Conservation (phyloP, 495 filamentous ascomycete species). For the Rusavskia elegans region DNA sequence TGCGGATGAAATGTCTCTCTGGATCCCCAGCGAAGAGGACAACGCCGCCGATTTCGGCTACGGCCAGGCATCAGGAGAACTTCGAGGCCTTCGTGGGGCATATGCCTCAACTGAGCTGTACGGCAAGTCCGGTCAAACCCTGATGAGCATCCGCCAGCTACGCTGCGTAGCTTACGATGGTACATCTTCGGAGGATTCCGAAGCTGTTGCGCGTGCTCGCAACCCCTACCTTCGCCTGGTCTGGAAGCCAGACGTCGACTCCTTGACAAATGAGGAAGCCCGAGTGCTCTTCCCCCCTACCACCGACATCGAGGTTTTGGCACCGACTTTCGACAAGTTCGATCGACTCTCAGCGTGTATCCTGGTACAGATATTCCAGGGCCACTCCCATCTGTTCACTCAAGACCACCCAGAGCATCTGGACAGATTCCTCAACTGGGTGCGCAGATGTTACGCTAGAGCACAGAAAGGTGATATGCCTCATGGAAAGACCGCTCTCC, state of each 20-base stretch:
- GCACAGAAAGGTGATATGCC: not conserved
- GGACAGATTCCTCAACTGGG: not conserved
- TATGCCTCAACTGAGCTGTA: not conserved
- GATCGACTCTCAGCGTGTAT: not conserved
- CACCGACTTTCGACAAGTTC: not conserved
- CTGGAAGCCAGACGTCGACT: conserved; percentile 11
- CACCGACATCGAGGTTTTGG: not conserved
- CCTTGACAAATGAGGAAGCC: conserved; percentile 1
- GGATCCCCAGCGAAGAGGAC: not conserved
- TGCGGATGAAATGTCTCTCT: not conserved
- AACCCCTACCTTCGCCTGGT: not conserved
- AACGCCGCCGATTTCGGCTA: not conserved
- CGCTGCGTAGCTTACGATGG: not conserved
- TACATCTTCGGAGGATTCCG: not conserved
- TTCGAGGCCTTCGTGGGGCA: not conserved
- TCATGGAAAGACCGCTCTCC: not conserved
- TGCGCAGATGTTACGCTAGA: not conserved
- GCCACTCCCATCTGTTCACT: not conserved
- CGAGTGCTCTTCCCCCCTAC: not conserved
- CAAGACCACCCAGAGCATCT: not conserved
- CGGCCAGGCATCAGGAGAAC: not conserved
- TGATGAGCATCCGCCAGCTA: not conserved
- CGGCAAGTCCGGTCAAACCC: not conserved
- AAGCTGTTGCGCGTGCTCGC: not conserved
- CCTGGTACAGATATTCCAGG: not conserved